Conservation (phyloP, 116 monocot genomes). For the Zostera marina region DNA sequence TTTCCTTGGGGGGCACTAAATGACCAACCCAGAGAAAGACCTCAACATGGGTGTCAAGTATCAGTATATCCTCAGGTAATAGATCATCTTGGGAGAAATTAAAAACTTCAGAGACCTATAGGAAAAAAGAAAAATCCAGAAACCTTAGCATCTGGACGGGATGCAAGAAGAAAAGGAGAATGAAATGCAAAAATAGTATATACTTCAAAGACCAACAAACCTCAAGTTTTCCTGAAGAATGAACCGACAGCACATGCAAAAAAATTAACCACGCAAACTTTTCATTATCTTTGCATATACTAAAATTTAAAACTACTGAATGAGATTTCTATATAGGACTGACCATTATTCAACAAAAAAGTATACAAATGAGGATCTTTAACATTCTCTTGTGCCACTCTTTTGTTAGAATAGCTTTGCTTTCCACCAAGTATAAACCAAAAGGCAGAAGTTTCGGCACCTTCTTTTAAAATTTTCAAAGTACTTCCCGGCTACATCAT, state of each 20-base stretch:
- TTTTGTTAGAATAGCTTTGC: slow-evolving; percentile 57
- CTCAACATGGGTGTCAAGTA: slow-evolving; percentile 81
- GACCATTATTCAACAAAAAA: slow-evolving; percentile 69
- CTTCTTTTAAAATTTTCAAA: slow-evolving; percentile 82
- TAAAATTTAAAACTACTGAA: background rate
- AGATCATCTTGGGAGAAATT: slow-evolving; percentile 98
- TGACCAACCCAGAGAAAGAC: slow-evolving; percentile 97
- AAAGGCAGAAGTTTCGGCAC: slow-evolving; percentile 92
- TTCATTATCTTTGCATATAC: background rate
- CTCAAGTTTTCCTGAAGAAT: slow-evolving; percentile 72
- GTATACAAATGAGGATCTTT: slow-evolving; percentile 95
- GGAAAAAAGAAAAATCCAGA: background rate
- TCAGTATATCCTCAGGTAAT: slow-evolving; percentile 78
- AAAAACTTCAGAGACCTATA: slow-evolving; percentile 69
- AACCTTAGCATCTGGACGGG: slow-evolving; percentile 1
- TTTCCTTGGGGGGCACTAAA: slow-evolving; percentile 68
- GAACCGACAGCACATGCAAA: slow-evolving; percentile 8
- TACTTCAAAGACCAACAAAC: too few relatives aligned
- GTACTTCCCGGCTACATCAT: slow-evolving; percentile 54
- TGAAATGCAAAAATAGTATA: background rate
- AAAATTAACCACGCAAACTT: background rate
- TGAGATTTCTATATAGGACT: background rate
- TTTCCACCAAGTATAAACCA: slow-evolving; percentile 99
- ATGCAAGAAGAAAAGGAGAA: background rate
- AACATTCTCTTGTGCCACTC: slow-evolving; percentile 36